These are phyloP conservation scores for Drechslera avenae DNA, from an alignment of 2,329 filamentous ascomycete genomes.

Conservation along the genomic window DNA sequence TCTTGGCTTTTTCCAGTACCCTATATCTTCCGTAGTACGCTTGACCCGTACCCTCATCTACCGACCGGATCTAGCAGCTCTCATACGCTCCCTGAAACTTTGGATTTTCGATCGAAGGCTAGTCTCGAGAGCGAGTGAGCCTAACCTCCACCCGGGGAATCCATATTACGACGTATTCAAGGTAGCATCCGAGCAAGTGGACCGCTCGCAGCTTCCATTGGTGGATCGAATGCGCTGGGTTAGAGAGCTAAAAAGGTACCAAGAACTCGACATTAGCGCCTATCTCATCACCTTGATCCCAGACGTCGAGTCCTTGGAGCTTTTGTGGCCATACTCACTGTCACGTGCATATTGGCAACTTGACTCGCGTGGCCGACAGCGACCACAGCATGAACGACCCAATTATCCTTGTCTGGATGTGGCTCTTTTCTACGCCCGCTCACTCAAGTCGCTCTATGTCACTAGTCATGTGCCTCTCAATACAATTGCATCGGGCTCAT, in stretches of 20 bases:
- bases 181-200: neutral
- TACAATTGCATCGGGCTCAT: neutral
- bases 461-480: neutral
- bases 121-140: neutral
- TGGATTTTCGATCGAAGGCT: neutral
- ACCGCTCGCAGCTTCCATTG: neutral
- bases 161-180: neutral
- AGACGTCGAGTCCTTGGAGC: neutral
- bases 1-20: neutral
- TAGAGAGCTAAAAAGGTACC: neutral
- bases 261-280: neutral
- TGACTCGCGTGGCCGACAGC: neutral
- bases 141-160: neutral
- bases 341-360: fast-evolving
- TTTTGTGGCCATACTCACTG: neutral
- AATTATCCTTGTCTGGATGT: neutral
- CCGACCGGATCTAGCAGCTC: neutral
- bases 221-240: neutral
- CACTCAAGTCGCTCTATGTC: neutral
- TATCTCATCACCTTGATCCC: neutral
- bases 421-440: neutral
- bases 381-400: neutral
- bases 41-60: neutral
- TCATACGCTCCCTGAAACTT: neutral
- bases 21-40: neutral